A percentile compares a stretch with the other conserved stretches of the same genome.
These are phyloP conservation scores for Rhizopus arrhizus DNA, from an alignment of 371 early-diverging fungal species.

Conservation along the genomic window DNA sequence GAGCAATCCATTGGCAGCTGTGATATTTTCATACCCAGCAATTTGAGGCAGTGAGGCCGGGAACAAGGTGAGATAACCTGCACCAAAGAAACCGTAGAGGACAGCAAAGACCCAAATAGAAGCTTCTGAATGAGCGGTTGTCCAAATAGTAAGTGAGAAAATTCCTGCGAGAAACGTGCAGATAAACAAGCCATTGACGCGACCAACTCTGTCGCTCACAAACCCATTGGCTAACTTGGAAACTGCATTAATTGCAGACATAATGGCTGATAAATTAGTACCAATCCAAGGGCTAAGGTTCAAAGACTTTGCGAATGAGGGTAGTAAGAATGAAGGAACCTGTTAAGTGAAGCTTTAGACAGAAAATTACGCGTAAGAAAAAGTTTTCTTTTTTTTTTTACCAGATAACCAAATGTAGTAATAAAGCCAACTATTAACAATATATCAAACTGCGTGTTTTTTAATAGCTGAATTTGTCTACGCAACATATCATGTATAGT, in stretches of 20 bases:
- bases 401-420: slow-evolving; percentile 34
- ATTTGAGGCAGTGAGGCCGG: slow-evolving; percentile 54
- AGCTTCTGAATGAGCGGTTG: slow-evolving; percentile 42
- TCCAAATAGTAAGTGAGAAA: slow-evolving; percentile 41
- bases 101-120: slow-evolving; percentile 45
- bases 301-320: slow-evolving; percentile 37
- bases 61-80: slow-evolving; percentile 58
- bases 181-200: slow-evolving; percentile 55
- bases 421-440: slow-evolving; percentile 30
- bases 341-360: slow-evolving; percentile 16
- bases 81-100: slow-evolving; percentile 59
- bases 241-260: slow-evolving; percentile 52
- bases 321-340: slow-evolving; percentile 36
- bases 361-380: not conserved
- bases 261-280: slow-evolving; percentile 49
- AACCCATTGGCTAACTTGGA: slow-evolving; percentile 51
- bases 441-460: slow-evolving; percentile 25
- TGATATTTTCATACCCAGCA: slow-evolving; percentile 48
- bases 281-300: slow-evolving; percentile 39
- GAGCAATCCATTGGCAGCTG: slow-evolving; percentile 52
- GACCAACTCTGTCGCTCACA: slow-evolving; percentile 58
- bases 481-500: slow-evolving; percentile 18
- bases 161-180: slow-evolving; percentile 54
- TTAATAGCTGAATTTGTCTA: slow-evolving; percentile 31
- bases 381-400: slow-evolving; percentile 5